A percentile compares a stretch with the other conserved stretches of the same genome.
These are phyloP conservation scores for Fusarium avenaceum DNA, from an alignment of 2,329 filamentous ascomycete species.

Conservation along the genomic window DNA sequence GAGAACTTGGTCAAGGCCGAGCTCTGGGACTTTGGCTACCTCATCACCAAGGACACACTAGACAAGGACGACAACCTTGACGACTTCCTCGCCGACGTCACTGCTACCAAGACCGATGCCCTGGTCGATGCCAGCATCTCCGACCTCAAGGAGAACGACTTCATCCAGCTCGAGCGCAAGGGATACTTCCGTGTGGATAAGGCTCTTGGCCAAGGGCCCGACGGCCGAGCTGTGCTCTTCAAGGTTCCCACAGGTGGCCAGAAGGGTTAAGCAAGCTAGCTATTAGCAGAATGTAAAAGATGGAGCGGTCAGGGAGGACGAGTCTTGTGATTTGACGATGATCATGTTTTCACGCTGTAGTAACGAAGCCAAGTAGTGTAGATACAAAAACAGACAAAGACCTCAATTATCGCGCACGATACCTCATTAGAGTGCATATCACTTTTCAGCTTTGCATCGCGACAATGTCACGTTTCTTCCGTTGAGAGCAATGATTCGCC, in stretches of 20 bases:
- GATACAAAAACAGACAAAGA: conserved; percentile 28
- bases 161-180: conserved; percentile 95
- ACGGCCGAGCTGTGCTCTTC: conserved; percentile 69
- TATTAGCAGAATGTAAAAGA: conserved; percentile 11
- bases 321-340: conserved; percentile 37
- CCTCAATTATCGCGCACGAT: background rate
- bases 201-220: conserved; percentile 64
- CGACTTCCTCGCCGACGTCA: conserved; percentile 83
- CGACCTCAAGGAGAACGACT: conserved; percentile 85
- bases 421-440: background rate
- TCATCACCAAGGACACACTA: conserved; percentile 95
- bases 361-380: conserved; percentile 30
- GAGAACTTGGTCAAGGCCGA: conserved; percentile 85
- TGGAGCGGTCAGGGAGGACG: background rate
- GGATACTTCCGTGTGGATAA: conserved; percentile 92
- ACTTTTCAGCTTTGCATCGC: conserved; percentile 2
- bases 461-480: background rate
- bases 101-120: conserved; percentile 79
- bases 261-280: conserved; percentile 46
- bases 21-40: conserved; percentile 93
- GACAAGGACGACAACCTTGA: conserved; percentile 89
- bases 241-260: conserved; percentile 68
- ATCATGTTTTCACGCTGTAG: conserved; percentile 36
- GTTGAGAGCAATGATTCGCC: conserved; percentile 3
- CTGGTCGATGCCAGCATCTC: conserved; percentile 85